A percentile compares a stretch with the other conserved stretches of the same genome.
phyloP scores from a whole-genome alignment of 768 basidiomycete species.

The Fistulinella prunicolor region DNA sequence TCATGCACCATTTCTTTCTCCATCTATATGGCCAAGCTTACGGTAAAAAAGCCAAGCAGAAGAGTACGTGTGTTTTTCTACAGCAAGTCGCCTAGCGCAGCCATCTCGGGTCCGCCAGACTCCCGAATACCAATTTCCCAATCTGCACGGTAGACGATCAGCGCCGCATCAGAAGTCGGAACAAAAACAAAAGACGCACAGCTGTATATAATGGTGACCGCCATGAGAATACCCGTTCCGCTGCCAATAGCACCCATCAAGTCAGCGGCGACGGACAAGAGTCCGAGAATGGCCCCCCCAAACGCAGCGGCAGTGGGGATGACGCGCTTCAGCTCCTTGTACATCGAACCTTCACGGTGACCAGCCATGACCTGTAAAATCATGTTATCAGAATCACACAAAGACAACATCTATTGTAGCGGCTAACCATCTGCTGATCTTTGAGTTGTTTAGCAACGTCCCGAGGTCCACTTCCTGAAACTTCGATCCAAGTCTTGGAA shows the following conservation, averaged over 20 bases:
- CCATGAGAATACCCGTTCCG: slow-evolving; percentile 96
- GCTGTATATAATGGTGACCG: slow-evolving; percentile 96
- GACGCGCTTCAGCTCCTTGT: slow-evolving; percentile 97
- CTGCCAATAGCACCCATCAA: slow-evolving; percentile 95
- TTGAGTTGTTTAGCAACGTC: slow-evolving; percentile 98
- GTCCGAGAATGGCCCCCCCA: slow-evolving; percentile 93
- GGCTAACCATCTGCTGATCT: slow-evolving; percentile 90
- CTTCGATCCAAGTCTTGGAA: slow-evolving; percentile 99
- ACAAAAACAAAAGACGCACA: slow-evolving; percentile 27
- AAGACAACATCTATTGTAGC: background rate
- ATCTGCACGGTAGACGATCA: slow-evolving; percentile 48
- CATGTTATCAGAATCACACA: background rate
- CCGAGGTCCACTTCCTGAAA: slow-evolving; percentile 91
- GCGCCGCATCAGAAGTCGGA: too few relatives aligned
- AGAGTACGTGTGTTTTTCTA: slow-evolving; percentile 33
- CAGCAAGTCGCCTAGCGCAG: slow-evolving; percentile 73
- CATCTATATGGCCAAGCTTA: slow-evolving; percentile 10
- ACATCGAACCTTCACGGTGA: slow-evolving; percentile 97
- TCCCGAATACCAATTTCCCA: slow-evolving; percentile 91
- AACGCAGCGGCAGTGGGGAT: slow-evolving; percentile 98
- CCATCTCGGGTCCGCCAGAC: slow-evolving; percentile 80
- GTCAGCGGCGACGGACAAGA: slow-evolving; percentile 89
- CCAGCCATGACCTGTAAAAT: slow-evolving; percentile 66
- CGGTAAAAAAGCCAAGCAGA: slow-evolving; percentile 2
- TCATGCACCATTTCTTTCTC: background rate